Percentiles rank a stretch among this genome's conserved stretches.
phyloP scores from a whole-genome alignment of 1,284 basidiomycete species.

The Caloboletus firmus region DNA sequence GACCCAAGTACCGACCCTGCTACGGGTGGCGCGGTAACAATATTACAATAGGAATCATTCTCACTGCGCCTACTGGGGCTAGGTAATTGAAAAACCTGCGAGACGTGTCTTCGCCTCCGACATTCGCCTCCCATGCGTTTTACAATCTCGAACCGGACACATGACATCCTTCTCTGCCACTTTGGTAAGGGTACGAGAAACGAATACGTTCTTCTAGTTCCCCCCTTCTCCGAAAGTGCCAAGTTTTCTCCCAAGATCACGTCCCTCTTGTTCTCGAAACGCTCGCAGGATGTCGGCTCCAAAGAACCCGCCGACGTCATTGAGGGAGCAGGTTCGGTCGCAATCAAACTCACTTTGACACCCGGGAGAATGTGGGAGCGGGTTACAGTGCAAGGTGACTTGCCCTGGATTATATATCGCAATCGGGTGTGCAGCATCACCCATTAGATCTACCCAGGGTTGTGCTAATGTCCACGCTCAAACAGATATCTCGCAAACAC shows the following conservation, averaged over 20 bases:
- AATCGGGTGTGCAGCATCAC: slow-evolving; percentile 43
- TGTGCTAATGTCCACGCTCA: slow-evolving; percentile 3
- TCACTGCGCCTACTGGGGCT: neutral
- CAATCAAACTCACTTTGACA: slow-evolving; percentile 24
- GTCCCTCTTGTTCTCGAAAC: slow-evolving; percentile 17
- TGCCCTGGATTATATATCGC: slow-evolving; percentile 58
- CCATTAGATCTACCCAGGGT: neutral
- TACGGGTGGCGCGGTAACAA: too few relatives aligned
- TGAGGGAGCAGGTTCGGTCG: slow-evolving; percentile 22
- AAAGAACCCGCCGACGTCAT: slow-evolving; percentile 16
- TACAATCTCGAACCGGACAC: slow-evolving; percentile 48
- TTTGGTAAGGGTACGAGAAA: slow-evolving; percentile 6
- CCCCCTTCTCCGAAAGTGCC: slow-evolving; percentile 27
- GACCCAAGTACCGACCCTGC: too few relatives aligned
- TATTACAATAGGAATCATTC: too few relatives aligned
- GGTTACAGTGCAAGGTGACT: slow-evolving; percentile 41
- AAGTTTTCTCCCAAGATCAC: slow-evolving; percentile 19
- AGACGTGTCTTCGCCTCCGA: neutral
- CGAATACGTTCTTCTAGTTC: slow-evolving; percentile 23
- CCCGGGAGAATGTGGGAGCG: slow-evolving; percentile 46
- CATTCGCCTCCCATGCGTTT: slow-evolving; percentile 22
- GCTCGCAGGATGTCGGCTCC: slow-evolving; percentile 3
- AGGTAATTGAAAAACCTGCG: neutral
- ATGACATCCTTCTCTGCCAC: slow-evolving; percentile 35
- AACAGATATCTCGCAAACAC: slow-evolving; percentile 42